A percentile compares a stretch with the other conserved stretches of the same genome.
These are phyloP conservation scores for Amanita subjunquillea DNA, from an alignment of 768 basidiomycete species.

Conservation along the genomic window DNA sequence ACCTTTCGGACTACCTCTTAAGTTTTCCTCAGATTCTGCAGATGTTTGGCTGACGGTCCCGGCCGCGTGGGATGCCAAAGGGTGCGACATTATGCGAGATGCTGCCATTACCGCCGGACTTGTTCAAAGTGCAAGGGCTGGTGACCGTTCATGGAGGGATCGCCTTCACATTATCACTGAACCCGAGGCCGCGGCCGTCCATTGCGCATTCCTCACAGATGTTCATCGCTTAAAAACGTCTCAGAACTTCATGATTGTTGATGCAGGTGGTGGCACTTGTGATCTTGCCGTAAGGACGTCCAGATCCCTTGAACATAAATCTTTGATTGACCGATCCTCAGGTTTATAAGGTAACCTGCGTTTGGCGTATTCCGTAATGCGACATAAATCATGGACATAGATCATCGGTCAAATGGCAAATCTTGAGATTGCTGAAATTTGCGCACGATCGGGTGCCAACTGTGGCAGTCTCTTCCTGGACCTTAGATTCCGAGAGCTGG, in stretches of 20 bases:
- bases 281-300: constrained; percentile 39
- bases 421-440: constrained; percentile 89
- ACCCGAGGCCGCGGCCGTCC: constrained; percentile 84
- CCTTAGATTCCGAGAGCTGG: constrained; percentile 74
- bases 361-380: neutral
- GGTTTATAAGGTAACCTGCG: constrained; percentile 5
- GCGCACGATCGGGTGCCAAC: constrained; percentile 78
- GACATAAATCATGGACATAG: constrained; percentile 21
- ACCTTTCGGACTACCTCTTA: neutral
- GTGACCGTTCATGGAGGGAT: constrained; percentile 70
- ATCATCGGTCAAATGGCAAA: constrained; percentile 72
- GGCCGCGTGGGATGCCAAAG: constrained; percentile 84
- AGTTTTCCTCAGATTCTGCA: constrained; percentile 47
- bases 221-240: constrained; percentile 70
- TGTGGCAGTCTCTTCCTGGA: constrained; percentile 86
- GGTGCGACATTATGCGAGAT: constrained; percentile 78
- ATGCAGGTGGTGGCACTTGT: constrained; percentile 81
- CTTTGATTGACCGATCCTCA: neutral
- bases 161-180: constrained; percentile 77
- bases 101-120: constrained; percentile 76
- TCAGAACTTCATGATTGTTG: constrained; percentile 87
- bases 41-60: constrained; percentile 84
- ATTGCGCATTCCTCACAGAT: constrained; percentile 74
- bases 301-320: neutral
- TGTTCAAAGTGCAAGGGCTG: constrained; percentile 59